phyloP scores from a whole-genome alignment of 305 asterid species.

The Salvia sclarea region DNA sequence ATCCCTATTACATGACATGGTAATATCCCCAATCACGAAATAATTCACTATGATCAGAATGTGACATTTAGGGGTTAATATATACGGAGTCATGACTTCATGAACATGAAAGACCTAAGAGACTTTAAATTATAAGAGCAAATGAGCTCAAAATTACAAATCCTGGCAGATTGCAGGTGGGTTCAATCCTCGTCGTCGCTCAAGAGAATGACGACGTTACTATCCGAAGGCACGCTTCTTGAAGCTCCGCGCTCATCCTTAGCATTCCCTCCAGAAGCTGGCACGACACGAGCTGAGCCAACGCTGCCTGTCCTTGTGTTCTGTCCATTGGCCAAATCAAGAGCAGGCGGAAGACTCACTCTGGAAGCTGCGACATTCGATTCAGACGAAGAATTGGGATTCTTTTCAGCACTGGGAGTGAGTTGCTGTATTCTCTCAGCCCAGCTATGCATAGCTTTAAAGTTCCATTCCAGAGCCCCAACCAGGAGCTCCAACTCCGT shows the following conservation, averaged over 20 bases:
- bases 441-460: constrained; percentile 44
- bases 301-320: neutral
- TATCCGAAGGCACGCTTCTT: neutral
- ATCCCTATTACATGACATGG: too few relatives aligned
- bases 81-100: too few relatives aligned
- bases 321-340: neutral
- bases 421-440: constrained; percentile 34
- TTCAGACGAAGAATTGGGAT: neutral
- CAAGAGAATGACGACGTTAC: constrained; percentile 32
- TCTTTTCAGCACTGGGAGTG: neutral
- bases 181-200: constrained; percentile 43
- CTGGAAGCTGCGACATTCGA: neutral
- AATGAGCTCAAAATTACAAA: neutral
- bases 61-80: too few relatives aligned
- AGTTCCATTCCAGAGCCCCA: constrained; percentile 65
- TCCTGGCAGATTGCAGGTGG: neutral
- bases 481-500: constrained; percentile 56
- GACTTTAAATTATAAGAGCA: neutral
- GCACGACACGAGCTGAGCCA: neutral
- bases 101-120: too few relatives aligned
- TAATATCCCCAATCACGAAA: too few relatives aligned
- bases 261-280: neutral
- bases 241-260: neutral
- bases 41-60: too few relatives aligned
- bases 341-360: neutral